Evolutionary conservation across 371 early-diverging fungal species (phyloP).

Genomic region (Coemansia sp.): DNA sequence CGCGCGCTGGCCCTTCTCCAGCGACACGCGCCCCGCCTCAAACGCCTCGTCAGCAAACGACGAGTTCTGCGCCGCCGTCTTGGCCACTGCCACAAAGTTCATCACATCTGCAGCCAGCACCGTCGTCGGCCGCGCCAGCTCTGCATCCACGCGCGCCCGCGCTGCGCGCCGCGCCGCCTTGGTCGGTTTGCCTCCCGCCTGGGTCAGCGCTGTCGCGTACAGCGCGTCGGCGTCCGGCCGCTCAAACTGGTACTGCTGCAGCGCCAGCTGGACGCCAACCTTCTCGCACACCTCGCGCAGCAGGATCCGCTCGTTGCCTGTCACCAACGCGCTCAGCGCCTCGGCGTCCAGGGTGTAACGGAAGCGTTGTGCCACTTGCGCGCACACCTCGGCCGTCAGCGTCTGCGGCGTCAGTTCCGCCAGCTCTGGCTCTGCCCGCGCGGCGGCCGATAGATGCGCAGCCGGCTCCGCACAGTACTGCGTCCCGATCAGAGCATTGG

Average conservation of each 20-base stretch:
- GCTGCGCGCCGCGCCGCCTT: constrained; percentile 32
- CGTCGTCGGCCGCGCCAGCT: constrained; percentile 49
- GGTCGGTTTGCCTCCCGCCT: constrained; percentile 17
- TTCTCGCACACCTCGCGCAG: constrained; percentile 82
- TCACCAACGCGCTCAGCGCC: constrained; percentile 52
- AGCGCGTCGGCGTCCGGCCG: constrained; percentile 54
- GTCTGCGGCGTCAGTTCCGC: constrained; percentile 61
- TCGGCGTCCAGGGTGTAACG: constrained; percentile 66
- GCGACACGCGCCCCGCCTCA: constrained; percentile 77
- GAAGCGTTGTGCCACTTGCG: constrained; percentile 72
- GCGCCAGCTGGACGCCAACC: constrained; percentile 79
- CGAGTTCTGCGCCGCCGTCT: constrained; percentile 66
- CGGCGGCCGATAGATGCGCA: constrained; percentile 26
- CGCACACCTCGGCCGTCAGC: constrained; percentile 58
- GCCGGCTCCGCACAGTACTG: constrained; percentile 60
- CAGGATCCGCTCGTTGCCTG: constrained; percentile 61
- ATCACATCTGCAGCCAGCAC: constrained; percentile 77
- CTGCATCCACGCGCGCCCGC: constrained; percentile 26
- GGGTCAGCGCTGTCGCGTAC: constrained; percentile 21
- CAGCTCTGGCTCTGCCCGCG: constrained; percentile 53
- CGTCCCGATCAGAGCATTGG: constrained; percentile 77
- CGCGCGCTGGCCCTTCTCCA: constrained; percentile 78
- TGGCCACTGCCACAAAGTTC: constrained; percentile 79
- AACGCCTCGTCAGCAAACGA: constrained; percentile 86
- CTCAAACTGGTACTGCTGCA: constrained; percentile 69